A percentile compares a stretch with the other conserved stretches of the same genome.
These are phyloP conservation scores for Kluyveromyces marxianus DNA, from an alignment of 1,139 yeast species.

Conservation along the genomic window DNA sequence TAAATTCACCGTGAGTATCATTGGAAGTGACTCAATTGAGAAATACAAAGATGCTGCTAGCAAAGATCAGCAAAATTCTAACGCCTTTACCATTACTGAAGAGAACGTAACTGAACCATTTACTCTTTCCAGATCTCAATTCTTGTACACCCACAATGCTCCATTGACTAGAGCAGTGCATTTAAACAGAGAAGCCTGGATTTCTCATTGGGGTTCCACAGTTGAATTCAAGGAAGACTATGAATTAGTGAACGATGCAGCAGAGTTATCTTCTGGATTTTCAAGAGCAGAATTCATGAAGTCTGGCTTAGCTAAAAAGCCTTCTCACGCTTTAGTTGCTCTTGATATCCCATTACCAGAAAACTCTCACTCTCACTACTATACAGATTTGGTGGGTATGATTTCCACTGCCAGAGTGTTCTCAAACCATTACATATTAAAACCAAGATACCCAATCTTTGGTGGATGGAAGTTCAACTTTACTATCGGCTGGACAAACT, in stretches of 20 bases:
- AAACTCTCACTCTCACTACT: conserved; percentile 57
- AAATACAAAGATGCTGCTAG: conserved; percentile 39
- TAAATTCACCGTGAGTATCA: conserved; percentile 42
- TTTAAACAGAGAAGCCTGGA: conserved; percentile 74
- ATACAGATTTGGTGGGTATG: conserved; percentile 85
- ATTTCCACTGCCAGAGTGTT: conserved; percentile 71
- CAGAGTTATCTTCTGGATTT: conserved; percentile 59
- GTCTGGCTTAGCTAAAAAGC: conserved; percentile 8
- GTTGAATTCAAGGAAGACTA: conserved; percentile 75
- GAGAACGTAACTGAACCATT: conserved; percentile 36
- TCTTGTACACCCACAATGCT: conserved; percentile 57
- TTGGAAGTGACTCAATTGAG: conserved; percentile 35
- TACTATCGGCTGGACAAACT: conserved; percentile 85
- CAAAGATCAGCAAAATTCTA: conserved; percentile 6
- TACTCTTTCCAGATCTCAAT: conserved; percentile 41
- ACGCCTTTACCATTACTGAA: conserved; percentile 9
- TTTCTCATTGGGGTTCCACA: conserved; percentile 64
- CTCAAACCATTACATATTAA: conserved; percentile 46
- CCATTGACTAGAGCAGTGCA: conserved; percentile 58
- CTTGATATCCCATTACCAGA: conserved; percentile 48
- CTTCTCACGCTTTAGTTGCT: conserved; percentile 26
- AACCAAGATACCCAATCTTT: conserved; percentile 86
- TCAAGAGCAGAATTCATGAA: conserved; percentile 70
- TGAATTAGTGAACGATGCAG: conserved; percentile 71
- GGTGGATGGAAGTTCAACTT: conserved; percentile 97